phyloP scores from a whole-genome alignment of 768 basidiomycete species.

The Tulasnella sp. region DNA sequence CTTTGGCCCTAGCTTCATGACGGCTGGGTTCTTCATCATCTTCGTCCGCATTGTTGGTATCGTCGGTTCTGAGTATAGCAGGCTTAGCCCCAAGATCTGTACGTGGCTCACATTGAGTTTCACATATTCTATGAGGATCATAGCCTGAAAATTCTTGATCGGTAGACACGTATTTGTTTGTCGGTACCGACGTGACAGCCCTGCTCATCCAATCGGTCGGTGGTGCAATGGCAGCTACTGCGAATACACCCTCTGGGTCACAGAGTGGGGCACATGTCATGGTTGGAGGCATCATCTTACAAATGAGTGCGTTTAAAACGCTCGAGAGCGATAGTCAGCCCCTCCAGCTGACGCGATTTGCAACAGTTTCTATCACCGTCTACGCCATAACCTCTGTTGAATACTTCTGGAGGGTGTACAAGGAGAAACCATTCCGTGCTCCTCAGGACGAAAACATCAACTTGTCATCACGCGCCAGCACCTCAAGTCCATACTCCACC shows the following conservation, averaged over 20 bases:
- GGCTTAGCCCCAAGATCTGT: conserved; percentile 11
- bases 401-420: conserved; percentile 4
- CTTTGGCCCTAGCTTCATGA: no score
- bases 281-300: conserved; percentile 15
- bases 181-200: background rate
- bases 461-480: no score
- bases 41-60: conserved; percentile 1
- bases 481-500: no score
- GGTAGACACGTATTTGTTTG: conserved; percentile 8
- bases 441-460: no score
- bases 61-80: conserved; percentile 10
- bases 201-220: conserved; percentile 12
- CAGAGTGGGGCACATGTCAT: conserved; percentile 8
- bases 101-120: background rate
- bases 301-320: conserved; percentile 17
- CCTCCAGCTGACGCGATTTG: no score
- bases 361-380: conserved; percentile 16
- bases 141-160: no score
- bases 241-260: background rate
- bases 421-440: conserved; percentile 5
- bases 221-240: conserved; percentile 7
- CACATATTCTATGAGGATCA: background rate
- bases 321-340: no score
- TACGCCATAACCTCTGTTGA: conserved; percentile 4
- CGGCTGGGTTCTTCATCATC: conserved; percentile 8